phyloP scores from a whole-genome alignment of 1,284 basidiomycete genomes.

The Ganoderma sp. region DNA sequence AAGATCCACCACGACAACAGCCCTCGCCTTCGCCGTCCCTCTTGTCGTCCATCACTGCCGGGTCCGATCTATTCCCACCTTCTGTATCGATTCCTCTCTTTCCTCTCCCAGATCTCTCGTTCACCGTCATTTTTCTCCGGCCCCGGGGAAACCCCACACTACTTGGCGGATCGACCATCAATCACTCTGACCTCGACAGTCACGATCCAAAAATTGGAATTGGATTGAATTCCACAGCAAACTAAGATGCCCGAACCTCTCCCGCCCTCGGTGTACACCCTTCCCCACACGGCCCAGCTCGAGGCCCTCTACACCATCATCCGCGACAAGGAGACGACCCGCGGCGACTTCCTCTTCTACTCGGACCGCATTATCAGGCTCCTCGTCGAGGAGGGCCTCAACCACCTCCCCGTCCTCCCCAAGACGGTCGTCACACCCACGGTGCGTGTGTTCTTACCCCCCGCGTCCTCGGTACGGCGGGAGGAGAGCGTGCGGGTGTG shows the following conservation, averaged over 20 bases:
- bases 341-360: conserved; percentile 98
- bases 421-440: conserved; percentile 85
- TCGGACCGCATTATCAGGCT: conserved; percentile 81
- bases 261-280: conserved; percentile 83
- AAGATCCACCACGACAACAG: not conserved
- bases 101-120: not conserved
- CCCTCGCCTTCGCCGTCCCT: not conserved
- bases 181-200: not conserved
- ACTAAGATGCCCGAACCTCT: conserved; percentile 35
- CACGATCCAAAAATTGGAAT: not conserved
- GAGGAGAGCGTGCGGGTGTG: not conserved
- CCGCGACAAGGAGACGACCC: conserved; percentile 80
- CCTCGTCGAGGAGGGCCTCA: conserved; percentile 87
- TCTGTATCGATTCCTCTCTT: conserved; percentile 8
- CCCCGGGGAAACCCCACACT: not conserved
- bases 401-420: conserved; percentile 91
- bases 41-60: not conserved
- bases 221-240: not conserved
- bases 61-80: not conserved
- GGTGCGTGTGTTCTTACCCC: conserved; percentile 43
- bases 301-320: conserved; percentile 98
- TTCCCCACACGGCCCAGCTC: conserved; percentile 89
- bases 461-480: not conserved
- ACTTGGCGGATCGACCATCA: not conserved
- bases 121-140: not conserved